Evolutionary conservation across 2,329 filamentous ascomycete species (phyloP), one percentile per base, ranked within the genome.

Genomic region (Penicillium sp.): DNA sequence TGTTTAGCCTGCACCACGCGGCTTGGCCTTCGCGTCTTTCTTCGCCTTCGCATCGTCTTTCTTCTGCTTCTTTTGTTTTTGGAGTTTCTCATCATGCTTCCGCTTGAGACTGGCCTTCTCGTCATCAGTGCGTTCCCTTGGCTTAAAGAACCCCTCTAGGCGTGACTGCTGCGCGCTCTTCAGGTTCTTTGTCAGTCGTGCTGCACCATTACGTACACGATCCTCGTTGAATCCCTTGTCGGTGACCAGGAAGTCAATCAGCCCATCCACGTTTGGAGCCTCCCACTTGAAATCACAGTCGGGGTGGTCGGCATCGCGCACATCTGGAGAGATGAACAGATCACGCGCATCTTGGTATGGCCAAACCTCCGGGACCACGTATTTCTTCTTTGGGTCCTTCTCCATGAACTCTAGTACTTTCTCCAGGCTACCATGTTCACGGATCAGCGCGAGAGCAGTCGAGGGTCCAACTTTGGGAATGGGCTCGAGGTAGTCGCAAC

Each of bases 261-360:
- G 84, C 0, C 91, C 93, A 2, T 97, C 92, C 1, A 95, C 82
- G 68, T 99, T 93, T 3, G 95, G 95, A 58, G 88, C 88, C 45
- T 97, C 92, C 95, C 96, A 99, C 76, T 96, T 97, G 82, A 98
- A 96, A 72, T 99, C 92, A 75, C 93, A 98, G 13, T 91, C 87
- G 0, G 90, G 86, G 68, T 96, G 85, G 65, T 96, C 90, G 24
- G 93, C 92, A 45, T 84, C 74, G 35, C 89, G 88, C 26, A 99
- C 93, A 66, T 98, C 92, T 0, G 95, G 95, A 66, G 93, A 83
- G 71, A 96, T 88, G 80, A 99, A 98, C 27, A 99, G 86, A 19
- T 92, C 86, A 42, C 96, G 90, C 8, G 95, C 96, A 68, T 99
- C 93, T 66, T 89, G 82, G 74, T 89, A 99, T 0, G 95, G 95